Evolutionary conservation across 1,284 basidiomycete species (phyloP), one percentile per base, ranked within the genome.

Genomic region (Marasmius fiardii): DNA sequence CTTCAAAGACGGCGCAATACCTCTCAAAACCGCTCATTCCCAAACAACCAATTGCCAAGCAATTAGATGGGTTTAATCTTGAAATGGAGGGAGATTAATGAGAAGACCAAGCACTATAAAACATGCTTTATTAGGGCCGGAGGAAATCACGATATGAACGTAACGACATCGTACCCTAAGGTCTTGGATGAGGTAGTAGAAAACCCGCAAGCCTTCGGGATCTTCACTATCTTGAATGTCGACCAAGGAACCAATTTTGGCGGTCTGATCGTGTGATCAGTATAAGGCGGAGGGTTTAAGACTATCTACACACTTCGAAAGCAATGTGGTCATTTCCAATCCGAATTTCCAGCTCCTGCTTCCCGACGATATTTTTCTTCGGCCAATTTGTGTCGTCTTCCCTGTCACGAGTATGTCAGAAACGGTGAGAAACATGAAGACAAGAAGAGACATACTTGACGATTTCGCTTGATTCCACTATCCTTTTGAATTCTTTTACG

Each of bases 381-480:
- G 96, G 96, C 97, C 96, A 99, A 65, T 93, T 90, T 0, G 87
- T 83, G 73, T 99, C 96, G 70, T 99, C 96, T 82, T 99, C 97
- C 77, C 94, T 97, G 72, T 7, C 28, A 47, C 34, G 18, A n/a
- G n/a, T n/a, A n/a, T n/a, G n/a, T n/a, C n/a, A n/a, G n/a, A 31
- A 31, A 31, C 23, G 5, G 48, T 53, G 43, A 60, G n/a, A 34
- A 53, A n/a, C 31, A 54, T 45, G 8, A 16, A 5, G 14, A 43
- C 12, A 31, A 5, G 28, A 37, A 54, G 50, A n/a, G 43, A 70
- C 85, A 61, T 63, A 96, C 95, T 96, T 97, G 57, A 91, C 91
- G 62, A 99, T 95, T 66, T 99, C 97, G 69, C 92, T 95, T 26
- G 93, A 78, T 67, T 94, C 89, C n/a, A 99, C 89, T 61, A 99